These are phyloP conservation scores for carrot (Daucus carota) DNA, from an alignment of 129 eudicot genomes.

Conservation along the genomic window DH1_v3.0 NC_030387.2:26061001-26061500, in stretches of 20 bases:
- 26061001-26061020: not conserved
- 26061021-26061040: not conserved
- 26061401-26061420: conserved; percentile 17
- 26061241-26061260: conserved; percentile 52
- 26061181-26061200: conserved; percentile 94
- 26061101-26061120: not conserved
- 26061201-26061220: conserved; percentile 96
- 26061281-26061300: not conserved
- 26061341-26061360: not conserved
- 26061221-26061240: conserved; percentile 82
- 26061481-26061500: conserved; percentile 65
- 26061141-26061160: not conserved
- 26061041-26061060: not conserved
- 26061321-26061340: not conserved
- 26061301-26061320: not conserved
- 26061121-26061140: not conserved
- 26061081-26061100: not conserved
- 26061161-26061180: conserved; percentile 2
- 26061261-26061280: conserved; percentile 75
- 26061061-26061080: not conserved
- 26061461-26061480: conserved; percentile 76
- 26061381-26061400: not conserved
- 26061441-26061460: conserved; percentile 76
- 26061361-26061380: not conserved
- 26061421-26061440: conserved; percentile 64